A percentile compares a stretch with the other conserved stretches of the same genome.
These are phyloP conservation scores for Colletotrichum sp. DNA, from an alignment of 2,329 filamentous ascomycete species.

Conservation along the genomic window DNA sequence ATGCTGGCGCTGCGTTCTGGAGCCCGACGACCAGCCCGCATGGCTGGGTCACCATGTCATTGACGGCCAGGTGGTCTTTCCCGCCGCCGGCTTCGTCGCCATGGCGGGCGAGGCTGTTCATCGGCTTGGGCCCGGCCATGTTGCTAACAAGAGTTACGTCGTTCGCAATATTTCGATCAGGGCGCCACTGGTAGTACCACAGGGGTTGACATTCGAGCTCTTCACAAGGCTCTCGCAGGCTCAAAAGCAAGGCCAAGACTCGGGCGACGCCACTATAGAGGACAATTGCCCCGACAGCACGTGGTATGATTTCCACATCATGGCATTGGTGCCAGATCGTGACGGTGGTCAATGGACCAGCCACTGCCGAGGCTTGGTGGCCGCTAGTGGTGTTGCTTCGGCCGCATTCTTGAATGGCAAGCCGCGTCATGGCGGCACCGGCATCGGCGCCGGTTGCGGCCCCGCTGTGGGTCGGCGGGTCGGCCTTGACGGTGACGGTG, in stretches of 20 bases:
- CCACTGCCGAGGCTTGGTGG: not conserved
- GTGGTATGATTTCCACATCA: not conserved
- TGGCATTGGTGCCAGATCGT: not conserved
- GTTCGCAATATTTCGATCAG: conserved; percentile 32
- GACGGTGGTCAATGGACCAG: not conserved
- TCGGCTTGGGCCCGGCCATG: not conserved
- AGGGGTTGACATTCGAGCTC: not conserved
- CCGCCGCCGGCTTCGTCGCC: not conserved
- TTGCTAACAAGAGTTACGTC: conserved; percentile 20
- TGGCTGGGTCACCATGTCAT: not conserved
- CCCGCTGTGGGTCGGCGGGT: accelerated
- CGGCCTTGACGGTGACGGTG: not conserved
- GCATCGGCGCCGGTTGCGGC: not conserved
- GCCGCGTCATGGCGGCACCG: not conserved
- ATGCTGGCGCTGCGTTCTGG: not conserved
- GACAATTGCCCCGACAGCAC: not conserved
- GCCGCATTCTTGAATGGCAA: not conserved
- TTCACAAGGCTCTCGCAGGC: not conserved
- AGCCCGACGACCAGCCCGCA: not conserved
- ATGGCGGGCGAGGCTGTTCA: not conserved
- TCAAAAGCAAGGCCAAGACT: not conserved
- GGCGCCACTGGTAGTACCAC: conserved; percentile 30
- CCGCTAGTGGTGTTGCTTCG: not conserved
- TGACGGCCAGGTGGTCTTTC: not conserved
- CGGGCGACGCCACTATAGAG: not conserved